These are phyloP conservation scores for Fusarium robinianum DNA, from an alignment of 2,329 filamentous ascomycete species.

Conservation along the genomic window DNA sequence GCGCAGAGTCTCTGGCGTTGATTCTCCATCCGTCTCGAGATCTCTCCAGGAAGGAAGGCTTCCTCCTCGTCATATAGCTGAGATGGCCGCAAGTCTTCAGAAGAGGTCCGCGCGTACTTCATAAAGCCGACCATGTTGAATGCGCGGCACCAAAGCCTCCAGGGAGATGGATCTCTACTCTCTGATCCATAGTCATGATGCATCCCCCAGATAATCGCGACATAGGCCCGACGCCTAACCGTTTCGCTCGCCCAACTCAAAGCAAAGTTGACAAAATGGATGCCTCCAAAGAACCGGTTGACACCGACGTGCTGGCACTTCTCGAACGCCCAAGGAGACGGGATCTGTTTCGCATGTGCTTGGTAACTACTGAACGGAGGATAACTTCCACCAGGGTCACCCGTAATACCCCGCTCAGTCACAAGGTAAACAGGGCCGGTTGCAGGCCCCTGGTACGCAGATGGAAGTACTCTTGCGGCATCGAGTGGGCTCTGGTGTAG, in stretches of 20 bases:
- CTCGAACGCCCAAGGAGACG: constrained; percentile 26
- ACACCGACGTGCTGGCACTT: constrained; percentile 10
- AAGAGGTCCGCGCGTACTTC: not conserved
- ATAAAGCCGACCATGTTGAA: constrained; percentile 23
- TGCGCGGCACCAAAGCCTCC: constrained; percentile 28
- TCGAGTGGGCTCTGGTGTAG: constrained; percentile 25
- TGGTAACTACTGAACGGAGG: constrained; percentile 25
- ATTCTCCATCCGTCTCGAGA: constrained; percentile 17
- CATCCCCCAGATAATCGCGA: constrained; percentile 29
- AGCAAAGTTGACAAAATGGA: constrained; percentile 25
- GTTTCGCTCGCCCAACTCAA: not conserved
- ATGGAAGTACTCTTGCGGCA: constrained; percentile 5
- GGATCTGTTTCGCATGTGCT: constrained; percentile 15
- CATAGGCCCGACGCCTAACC: not conserved
- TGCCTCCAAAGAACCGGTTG: constrained; percentile 24
- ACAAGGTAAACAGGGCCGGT: constrained; percentile 29
- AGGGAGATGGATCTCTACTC: not conserved
- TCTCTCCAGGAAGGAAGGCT: constrained; percentile 12
- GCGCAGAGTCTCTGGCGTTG: constrained; percentile 19
- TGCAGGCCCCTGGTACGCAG: not conserved
- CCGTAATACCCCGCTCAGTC: not conserved
- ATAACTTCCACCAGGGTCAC: constrained; percentile 15
- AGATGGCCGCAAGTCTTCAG: not conserved
- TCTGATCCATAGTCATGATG: constrained; percentile 2
- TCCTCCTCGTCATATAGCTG: constrained; percentile 13